A percentile compares a stretch with the other conserved stretches of the same genome.
Evolutionary conservation across 2,329 filamentous ascomycete species (phyloP).

Genomic region (Mycosphaerella sp.): DNA sequence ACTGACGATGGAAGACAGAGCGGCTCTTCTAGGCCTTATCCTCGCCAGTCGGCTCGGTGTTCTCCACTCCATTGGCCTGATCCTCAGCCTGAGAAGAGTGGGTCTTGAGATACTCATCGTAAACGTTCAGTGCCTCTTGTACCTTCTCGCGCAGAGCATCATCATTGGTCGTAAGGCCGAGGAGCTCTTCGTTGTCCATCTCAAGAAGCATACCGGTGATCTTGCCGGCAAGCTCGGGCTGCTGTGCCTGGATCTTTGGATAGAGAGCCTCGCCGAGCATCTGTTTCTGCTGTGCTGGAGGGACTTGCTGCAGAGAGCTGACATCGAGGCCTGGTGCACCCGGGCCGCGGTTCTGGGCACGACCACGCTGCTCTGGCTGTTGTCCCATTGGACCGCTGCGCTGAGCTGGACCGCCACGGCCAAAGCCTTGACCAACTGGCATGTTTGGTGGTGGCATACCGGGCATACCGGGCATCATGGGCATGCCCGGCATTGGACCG

Average conservation of each 20-base stretch:
- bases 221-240: conserved; percentile 95
- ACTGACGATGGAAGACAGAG: conserved; percentile 15
- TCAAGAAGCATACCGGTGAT: conserved; percentile 99
- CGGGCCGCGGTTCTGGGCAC: conserved; percentile 34
- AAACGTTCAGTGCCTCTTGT: conserved; percentile 92
- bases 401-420: conserved; percentile 36
- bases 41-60: conserved; percentile 32
- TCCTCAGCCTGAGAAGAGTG: conserved; percentile 46
- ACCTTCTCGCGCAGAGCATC: conserved; percentile 88
- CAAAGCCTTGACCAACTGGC: conserved; percentile 43
- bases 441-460: conserved; percentile 56
- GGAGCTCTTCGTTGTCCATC: conserved; percentile 94
- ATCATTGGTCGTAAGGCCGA: conserved; percentile 92
- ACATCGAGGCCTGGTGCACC: conserved; percentile 43
- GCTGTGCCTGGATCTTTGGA: conserved; percentile 93
- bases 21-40: conserved; percentile 31
- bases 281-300: conserved; percentile 88
- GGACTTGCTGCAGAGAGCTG: conserved; percentile 47
- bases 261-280: conserved; percentile 96
- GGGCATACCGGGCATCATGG: conserved; percentile 52
- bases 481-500: conserved; percentile 63
- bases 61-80: conserved; percentile 33
- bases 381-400: conserved; percentile 34
- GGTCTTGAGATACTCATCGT: conserved; percentile 97
- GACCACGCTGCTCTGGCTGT: conserved; percentile 36